A percentile compares a stretch with the other conserved stretches of the same genome.
These are phyloP conservation scores for Benincasa hispida DNA, from an alignment of 306 rosid species.

Conservation along the genomic window DNA sequence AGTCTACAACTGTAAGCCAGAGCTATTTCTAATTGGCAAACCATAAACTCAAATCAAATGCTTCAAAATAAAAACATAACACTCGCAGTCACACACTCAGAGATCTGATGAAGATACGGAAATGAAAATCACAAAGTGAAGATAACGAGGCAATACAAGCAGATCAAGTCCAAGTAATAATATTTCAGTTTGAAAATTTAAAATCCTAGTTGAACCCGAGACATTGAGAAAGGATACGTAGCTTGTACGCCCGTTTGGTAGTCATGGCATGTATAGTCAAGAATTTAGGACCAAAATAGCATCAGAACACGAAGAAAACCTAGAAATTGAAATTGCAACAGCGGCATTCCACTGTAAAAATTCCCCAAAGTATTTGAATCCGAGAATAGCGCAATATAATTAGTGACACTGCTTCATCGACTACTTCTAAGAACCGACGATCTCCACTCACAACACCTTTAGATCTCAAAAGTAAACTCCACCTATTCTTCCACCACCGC, in stretches of 20 bases:
- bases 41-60: background rate
- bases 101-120: background rate
- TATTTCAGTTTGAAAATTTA: background rate
- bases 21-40: background rate
- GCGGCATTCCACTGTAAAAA: conserved; percentile 22
- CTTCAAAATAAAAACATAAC: background rate
- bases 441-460: background rate
- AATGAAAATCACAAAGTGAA: background rate
- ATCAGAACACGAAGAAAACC: conserved; percentile 12
- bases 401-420: conserved; percentile 2
- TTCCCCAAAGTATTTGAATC: conserved; percentile 11
- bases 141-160: background rate
- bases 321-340: conserved; percentile 10
- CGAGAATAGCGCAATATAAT: background rate
- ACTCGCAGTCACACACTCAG: background rate
- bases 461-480: conserved; percentile 10
- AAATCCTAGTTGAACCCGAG: conserved; percentile 5
- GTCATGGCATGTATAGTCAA: conserved; percentile 39
- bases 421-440: background rate
- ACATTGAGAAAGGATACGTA: conserved; percentile 71
- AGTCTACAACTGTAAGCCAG: background rate
- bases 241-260: conserved; percentile 98
- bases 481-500: background rate
- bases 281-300: conserved; percentile 30
- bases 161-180: conserved; percentile 2